Percentiles rank a stretch among this genome's conserved stretches.
phyloP scores from a whole-genome alignment of 1,284 basidiomycete species.

The Ganoderma sinense region DNA sequence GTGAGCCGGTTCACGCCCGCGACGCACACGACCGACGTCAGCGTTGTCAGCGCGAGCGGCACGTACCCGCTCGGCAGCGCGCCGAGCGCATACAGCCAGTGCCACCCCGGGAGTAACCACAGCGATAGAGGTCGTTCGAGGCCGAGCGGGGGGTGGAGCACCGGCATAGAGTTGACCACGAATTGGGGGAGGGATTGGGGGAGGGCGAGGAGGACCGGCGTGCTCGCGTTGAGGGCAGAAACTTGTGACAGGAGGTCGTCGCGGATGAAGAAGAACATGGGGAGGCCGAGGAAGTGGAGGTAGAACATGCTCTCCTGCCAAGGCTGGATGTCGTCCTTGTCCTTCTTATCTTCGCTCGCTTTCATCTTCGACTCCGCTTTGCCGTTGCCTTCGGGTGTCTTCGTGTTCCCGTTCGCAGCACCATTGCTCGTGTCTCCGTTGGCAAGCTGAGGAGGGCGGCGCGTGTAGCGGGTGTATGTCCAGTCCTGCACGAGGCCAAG shows the following conservation, averaged over 20 bases:
- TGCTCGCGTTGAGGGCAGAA: conserved; percentile 50
- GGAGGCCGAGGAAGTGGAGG: conserved; percentile 77
- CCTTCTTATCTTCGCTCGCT: background rate
- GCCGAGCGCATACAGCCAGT: conserved; percentile 7
- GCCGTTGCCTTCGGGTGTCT: background rate
- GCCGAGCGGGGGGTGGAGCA: conserved; percentile 23
- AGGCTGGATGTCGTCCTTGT: conserved; percentile 38
- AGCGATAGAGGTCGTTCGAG: conserved; percentile 14
- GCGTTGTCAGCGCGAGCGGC: conserved; percentile 78
- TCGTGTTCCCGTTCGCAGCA: conserved; percentile 2
- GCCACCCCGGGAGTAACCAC: background rate
- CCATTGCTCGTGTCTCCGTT: conserved; percentile 3
- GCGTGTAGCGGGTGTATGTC: conserved; percentile 76
- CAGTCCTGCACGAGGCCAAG: conserved; percentile 90
- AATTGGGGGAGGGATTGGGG: conserved; percentile 27
- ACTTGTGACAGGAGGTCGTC: conserved; percentile 61
- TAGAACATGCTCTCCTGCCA: conserved; percentile 97
- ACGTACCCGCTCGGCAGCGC: conserved; percentile 70
- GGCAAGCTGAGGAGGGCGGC: conserved; percentile 20
- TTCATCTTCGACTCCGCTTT: background rate
- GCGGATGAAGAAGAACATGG: conserved; percentile 71
- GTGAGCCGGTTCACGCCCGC: conserved; percentile 91
- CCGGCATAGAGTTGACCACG: background rate
- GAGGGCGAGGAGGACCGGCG: conserved; percentile 36
- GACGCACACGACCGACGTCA: conserved; percentile 91